Evolutionary conservation across 768 basidiomycete species (phyloP).

Genomic region (Pulveroboletus sp.): DNA sequence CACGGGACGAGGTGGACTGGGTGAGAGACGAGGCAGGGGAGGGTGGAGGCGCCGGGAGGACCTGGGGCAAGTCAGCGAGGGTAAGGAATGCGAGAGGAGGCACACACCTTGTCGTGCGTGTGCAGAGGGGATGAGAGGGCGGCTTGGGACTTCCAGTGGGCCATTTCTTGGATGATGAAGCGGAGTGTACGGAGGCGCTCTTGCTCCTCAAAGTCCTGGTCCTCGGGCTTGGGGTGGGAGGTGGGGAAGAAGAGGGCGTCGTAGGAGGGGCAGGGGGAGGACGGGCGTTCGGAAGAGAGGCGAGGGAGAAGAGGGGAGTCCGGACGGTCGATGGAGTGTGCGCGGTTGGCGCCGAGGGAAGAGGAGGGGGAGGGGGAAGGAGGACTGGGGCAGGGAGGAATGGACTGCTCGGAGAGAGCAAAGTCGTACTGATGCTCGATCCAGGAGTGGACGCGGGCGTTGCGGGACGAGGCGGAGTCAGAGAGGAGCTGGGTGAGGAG

Average conservation of each 20-base stretch:
- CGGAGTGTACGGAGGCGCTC: slow-evolving; percentile 33
- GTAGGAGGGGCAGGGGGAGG: slow-evolving; percentile 28
- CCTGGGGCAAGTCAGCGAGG: slow-evolving; percentile 7
- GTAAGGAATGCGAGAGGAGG: too few species aligned
- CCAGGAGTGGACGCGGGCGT: slow-evolving; percentile 32
- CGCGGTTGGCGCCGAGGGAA: slow-evolving; percentile 28
- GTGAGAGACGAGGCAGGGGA: slow-evolving; percentile 26
- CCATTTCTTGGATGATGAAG: slow-evolving; percentile 36
- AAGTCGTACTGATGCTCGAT: slow-evolving; percentile 35
- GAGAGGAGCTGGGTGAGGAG: slow-evolving; percentile 28
- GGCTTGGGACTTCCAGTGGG: slow-evolving; percentile 18
- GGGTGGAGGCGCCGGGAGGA: slow-evolving; percentile 22
- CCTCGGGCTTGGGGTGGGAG: slow-evolving; percentile 2
- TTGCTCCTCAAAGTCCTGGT: slow-evolving; percentile 21
- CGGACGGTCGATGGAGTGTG: slow-evolving; percentile 19
- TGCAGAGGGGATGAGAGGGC: not conserved
- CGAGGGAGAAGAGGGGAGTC: slow-evolving; percentile 31
- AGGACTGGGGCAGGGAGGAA: slow-evolving; percentile 5
- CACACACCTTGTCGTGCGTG: slow-evolving; percentile 13
- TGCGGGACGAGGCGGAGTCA: slow-evolving; percentile 19
- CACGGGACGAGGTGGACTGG: slow-evolving; percentile 25
- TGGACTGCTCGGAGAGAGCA: slow-evolving; percentile 25
- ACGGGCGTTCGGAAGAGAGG: slow-evolving; percentile 17
- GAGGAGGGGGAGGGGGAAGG: slow-evolving; percentile 30
- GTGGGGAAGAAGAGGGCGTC: slow-evolving; percentile 34